Conservation (phyloP, 2,329 filamentous ascomycete genomes). For the Neodidymelliopsis sp. region DNA sequence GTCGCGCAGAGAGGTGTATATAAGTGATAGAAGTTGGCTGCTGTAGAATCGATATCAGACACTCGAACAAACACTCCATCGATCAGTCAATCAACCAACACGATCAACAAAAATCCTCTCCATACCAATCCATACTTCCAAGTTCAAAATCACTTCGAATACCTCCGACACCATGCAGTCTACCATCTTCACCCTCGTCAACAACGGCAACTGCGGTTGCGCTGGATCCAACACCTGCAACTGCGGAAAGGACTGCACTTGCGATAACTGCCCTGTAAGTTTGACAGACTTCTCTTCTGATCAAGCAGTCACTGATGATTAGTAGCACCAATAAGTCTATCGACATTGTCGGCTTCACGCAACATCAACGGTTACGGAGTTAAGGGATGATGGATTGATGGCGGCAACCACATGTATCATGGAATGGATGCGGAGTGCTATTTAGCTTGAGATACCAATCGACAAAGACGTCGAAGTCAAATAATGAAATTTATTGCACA, state of each 20-base stretch:
- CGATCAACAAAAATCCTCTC: background rate
- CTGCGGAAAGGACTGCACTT: constrained; percentile 23
- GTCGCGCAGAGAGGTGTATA: constrained; percentile 30
- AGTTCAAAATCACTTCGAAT: constrained; percentile 1
- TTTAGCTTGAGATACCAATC: constrained; percentile 5
- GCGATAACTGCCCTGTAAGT: constrained; percentile 24
- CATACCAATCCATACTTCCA: background rate
- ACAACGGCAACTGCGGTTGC: constrained; percentile 22
- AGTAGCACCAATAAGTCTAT: no score
- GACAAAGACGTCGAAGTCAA: background rate
- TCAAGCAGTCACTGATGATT: no score
- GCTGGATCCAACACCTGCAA: constrained; percentile 12
- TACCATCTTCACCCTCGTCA: constrained; percentile 9
- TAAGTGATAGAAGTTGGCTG: background rate
- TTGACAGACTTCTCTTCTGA: no score
- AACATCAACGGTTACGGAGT: background rate
- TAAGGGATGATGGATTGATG: background rate
- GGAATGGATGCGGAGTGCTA: background rate
- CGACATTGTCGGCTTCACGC: no score
- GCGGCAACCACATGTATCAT: background rate
- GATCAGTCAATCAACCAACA: background rate
- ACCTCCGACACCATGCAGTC: constrained; percentile 1
- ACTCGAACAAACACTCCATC: constrained; percentile 9
- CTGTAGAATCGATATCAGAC: background rate
- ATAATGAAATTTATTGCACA: background rate